Conservation (phyloP, 176 grass and related monocot species). For the Typha latifolia region DNA sequence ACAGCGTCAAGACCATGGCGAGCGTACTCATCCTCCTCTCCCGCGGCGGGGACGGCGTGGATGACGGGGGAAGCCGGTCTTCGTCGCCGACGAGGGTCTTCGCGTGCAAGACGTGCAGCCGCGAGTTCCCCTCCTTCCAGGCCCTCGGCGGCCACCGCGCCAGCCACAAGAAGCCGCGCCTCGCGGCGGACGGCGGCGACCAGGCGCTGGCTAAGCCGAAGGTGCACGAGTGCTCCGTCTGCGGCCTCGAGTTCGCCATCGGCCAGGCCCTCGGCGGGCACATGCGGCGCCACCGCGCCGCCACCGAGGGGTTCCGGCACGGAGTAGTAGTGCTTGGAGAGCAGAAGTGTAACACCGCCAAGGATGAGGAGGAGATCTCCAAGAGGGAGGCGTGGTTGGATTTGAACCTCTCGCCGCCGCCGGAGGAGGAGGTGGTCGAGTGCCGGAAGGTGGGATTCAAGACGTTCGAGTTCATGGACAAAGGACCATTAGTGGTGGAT, state of each 20-base stretch:
- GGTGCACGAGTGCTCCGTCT: constrained; percentile 87
- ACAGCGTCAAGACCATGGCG: constrained; percentile 43
- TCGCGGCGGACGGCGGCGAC: constrained; percentile 2
- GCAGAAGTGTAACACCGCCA: neutral
- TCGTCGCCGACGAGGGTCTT: constrained; percentile 42
- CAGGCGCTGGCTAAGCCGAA: constrained; percentile 42
- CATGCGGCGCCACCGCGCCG: constrained; percentile 74
- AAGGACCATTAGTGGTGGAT: neutral
- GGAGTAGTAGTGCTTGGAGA: no score
- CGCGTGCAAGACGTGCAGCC: constrained; percentile 93
- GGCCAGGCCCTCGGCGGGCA: constrained; percentile 95
- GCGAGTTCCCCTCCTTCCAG: constrained; percentile 79
- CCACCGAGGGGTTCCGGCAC: neutral
- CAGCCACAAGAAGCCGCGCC: constrained; percentile 81
- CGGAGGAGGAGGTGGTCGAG: neutral
- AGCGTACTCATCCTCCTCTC: constrained; percentile 61
- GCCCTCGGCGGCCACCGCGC: constrained; percentile 90
- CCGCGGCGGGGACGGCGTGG: constrained; percentile 7
- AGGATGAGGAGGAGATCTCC: neutral
- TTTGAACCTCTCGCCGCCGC: constrained; percentile 7
- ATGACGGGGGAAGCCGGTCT: neutral
- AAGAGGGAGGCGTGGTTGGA: constrained; percentile 2
- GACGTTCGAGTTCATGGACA: constrained; percentile 7
- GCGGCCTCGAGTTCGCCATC: constrained; percentile 84
- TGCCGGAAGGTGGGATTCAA: neutral